Percentiles rank a stretch among this genome's conserved stretches.
Conservation (phyloP, 768 basidiomycete genomes). For the Scleroderma citrinum region DNA sequence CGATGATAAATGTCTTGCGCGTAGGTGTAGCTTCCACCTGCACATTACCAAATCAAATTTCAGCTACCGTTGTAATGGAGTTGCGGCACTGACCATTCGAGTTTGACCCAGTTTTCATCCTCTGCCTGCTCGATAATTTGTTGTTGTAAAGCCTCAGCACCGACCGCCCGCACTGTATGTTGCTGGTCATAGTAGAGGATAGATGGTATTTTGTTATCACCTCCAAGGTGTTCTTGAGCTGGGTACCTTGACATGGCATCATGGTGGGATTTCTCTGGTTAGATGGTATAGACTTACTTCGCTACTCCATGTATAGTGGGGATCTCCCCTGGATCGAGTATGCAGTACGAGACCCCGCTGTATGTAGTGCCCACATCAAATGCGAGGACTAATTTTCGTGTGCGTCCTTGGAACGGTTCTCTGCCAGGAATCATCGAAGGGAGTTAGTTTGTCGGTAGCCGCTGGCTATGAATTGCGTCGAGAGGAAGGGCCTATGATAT, state of each 20-base stretch:
- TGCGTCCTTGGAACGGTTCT: conserved; percentile 35
- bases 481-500: too few relatives aligned
- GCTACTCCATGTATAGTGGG: conserved; percentile 16
- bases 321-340: conserved; percentile 26
- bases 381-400: conserved; percentile 40
- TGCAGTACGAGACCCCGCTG: conserved; percentile 42
- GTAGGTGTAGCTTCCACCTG: conserved; percentile 34
- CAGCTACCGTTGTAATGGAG: background rate
- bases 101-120: conserved; percentile 27
- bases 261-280: too few relatives aligned
- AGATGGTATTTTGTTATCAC: conserved; percentile 47
- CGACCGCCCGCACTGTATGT: conserved; percentile 37
- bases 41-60: background rate
- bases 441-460: too few relatives aligned
- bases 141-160: conserved; percentile 38
- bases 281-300: conserved; percentile 11
- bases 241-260: conserved; percentile 33
- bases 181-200: conserved; percentile 40
- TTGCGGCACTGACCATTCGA: conserved; percentile 21
- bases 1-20: conserved; percentile 19
- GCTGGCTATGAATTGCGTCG: too few relatives aligned
- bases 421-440: too few relatives aligned
- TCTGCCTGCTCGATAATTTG: conserved; percentile 34
- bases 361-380: conserved; percentile 51
- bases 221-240: conserved; percentile 39